Conservation (phyloP, 495 filamentous ascomycete species). For the Amphirosellinia nigrospora region DNA sequence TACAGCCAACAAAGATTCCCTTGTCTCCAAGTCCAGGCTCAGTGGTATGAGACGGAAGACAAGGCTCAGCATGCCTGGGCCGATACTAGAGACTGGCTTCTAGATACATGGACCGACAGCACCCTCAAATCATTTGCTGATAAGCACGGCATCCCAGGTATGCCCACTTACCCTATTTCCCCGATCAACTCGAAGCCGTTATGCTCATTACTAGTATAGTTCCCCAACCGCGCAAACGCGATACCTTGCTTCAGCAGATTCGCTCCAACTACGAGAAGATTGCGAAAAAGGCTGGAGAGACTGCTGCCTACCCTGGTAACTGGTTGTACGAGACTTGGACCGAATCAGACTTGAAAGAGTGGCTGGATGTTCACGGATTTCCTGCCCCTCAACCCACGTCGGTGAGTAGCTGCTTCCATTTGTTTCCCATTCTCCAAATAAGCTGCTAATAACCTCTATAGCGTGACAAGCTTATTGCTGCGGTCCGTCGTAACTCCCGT, state of each 20-base stretch:
- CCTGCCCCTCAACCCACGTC: constrained; percentile 84
- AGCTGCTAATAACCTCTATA: constrained; percentile 23
- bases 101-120: constrained; percentile 76
- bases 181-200: not conserved
- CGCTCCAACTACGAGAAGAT: constrained; percentile 81
- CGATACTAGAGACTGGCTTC: constrained; percentile 86
- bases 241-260: constrained; percentile 75
- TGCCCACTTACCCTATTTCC: not conserved
- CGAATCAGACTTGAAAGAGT: constrained; percentile 64
- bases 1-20: constrained; percentile 66
- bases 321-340: constrained; percentile 94
- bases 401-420: constrained; percentile 34
- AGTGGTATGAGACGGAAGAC: constrained; percentile 79
- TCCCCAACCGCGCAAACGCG: constrained; percentile 85
- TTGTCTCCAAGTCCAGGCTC: constrained; percentile 71
- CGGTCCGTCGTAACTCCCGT: constrained; percentile 88
- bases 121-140: constrained; percentile 94
- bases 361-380: constrained; percentile 88
- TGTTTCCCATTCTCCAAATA: no score
- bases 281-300: constrained; percentile 84
- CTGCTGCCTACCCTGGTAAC: constrained; percentile 85
- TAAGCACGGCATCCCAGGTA: constrained; percentile 79
- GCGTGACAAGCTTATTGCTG: constrained; percentile 87
- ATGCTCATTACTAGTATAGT: constrained; percentile 36
- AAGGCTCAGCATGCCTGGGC: constrained; percentile 71